Evolutionary conservation across 352 stramenopile species (phyloP), one percentile per base, ranked within the genome.

Genomic region (Thalassiosira mediterranea): DNA sequence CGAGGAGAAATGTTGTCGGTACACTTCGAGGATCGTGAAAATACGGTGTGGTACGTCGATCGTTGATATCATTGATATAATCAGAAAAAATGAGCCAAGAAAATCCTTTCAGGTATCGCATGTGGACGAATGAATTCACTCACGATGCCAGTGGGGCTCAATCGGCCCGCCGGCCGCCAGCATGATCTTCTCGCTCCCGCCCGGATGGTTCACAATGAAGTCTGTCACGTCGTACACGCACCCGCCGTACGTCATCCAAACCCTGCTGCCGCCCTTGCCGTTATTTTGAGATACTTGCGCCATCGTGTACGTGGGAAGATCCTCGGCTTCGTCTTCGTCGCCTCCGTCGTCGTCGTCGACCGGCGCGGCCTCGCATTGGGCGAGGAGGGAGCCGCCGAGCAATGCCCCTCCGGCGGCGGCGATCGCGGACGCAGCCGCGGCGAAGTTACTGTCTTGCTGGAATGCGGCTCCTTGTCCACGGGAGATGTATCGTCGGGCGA

Each of bases 221-320:
- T 96, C 88, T 2, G 96, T 98, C 44, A 98, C 96, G 85, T 99
- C 96, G 86, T 98, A 99, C 13, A 99, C 96, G 37, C 94, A 92
- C 68, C 95, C 85, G 42, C 84, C 84, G 65, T 92, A 92, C n/a
- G 71, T 81, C 84, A 92, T 91, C 87, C 87, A 92, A 47, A 91
- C 74, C 31, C 29, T 32, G 40, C 63, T 56, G 17, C 49, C 23
- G 21, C 42, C 49, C 4, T 61, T 21, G 1, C 81, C 81, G 65
- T 91, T 79, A 52, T 88, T 88, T 60, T 85, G 15, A n/a, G 73
- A 60, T 19, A 90, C 81, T 61, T 88, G 44, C 25, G 83, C 74
- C n/a, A 73, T 61, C 11, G 77, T 79, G 54, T 84, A 90, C 8
- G 74, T 65, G 25, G 83, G 83, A 13, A 84, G 58, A 25, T 75